Evolutionary conservation across 306 rosid genomes (phyloP).

Genomic region (Cucumis melo): DNA sequence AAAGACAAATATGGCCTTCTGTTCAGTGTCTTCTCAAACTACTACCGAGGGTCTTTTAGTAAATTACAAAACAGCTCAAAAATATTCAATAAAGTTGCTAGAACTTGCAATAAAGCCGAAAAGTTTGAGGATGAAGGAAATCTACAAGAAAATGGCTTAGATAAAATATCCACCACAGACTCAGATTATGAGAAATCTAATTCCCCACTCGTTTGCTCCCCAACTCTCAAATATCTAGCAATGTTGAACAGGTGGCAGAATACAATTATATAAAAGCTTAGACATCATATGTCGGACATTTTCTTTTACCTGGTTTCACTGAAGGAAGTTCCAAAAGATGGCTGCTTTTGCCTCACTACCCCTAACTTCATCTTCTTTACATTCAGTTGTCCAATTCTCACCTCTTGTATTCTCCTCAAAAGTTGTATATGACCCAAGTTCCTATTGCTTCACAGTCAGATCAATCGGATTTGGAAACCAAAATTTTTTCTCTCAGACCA

Average conservation of each 20-base stretch:
- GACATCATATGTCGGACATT: not conserved
- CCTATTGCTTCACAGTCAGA: slow-evolving; percentile 22
- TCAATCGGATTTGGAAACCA: slow-evolving; percentile 27
- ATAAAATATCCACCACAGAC: slow-evolving; percentile 48
- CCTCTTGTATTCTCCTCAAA: slow-evolving; percentile 29
- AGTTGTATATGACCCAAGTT: slow-evolving; percentile 20
- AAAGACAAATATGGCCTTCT: not conserved
- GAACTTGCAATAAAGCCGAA: not conserved
- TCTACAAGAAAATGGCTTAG: slow-evolving; percentile 13
- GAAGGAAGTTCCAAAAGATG: slow-evolving; percentile 26
- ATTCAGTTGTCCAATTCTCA: slow-evolving; percentile 17
- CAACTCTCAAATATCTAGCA: slow-evolving; percentile 5
- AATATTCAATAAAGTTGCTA: not conserved
- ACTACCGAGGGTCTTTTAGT: not conserved
- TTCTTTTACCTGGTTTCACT: slow-evolving; percentile 7
- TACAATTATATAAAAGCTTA: not conserved
- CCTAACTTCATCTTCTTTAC: slow-evolving; percentile 35
- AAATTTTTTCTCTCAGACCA: slow-evolving; percentile 14
- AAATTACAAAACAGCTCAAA: not conserved
- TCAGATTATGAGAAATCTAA: slow-evolving; percentile 40
- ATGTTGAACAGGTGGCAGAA: slow-evolving; percentile 12
- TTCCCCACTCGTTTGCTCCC: slow-evolving; percentile 13
- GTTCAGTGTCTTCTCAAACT: not conserved
- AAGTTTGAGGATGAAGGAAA: slow-evolving; percentile 27
- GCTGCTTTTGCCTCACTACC: slow-evolving; percentile 43